Conservation (phyloP, 2,329 filamentous ascomycete genomes). For the Penicillium oxalicum region DNA sequence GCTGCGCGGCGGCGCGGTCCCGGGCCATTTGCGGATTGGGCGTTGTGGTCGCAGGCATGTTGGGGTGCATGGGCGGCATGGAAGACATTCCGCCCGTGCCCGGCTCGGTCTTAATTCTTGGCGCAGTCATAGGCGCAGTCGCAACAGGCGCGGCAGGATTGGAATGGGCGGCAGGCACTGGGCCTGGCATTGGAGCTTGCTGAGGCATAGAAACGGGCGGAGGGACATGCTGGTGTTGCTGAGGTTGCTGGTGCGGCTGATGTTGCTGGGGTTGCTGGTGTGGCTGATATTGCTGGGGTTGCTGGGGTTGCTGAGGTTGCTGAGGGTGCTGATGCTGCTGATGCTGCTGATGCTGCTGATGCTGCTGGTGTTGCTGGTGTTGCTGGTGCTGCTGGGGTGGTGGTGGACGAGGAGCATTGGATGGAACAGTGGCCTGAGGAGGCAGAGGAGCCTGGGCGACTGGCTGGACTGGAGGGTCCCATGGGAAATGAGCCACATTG, state of each 20-base stretch:
- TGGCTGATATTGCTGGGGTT: not conserved
- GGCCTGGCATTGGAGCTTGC: constrained; percentile 25
- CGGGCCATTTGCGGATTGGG: constrained; percentile 46
- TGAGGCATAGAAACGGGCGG: constrained; percentile 30
- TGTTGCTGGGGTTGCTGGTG: constrained; percentile 22
- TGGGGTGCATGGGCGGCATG: constrained; percentile 32
- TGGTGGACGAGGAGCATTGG: constrained; percentile 39
- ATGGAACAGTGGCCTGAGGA: constrained; percentile 37
- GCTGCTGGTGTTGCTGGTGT: constrained; percentile 1
- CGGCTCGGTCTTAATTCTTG: constrained; percentile 51
- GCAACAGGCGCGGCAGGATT: constrained; percentile 18
- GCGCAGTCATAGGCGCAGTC: constrained; percentile 26
- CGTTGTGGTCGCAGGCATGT: constrained; percentile 25
- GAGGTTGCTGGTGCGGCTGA: too few species aligned
- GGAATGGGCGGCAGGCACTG: constrained; percentile 17
- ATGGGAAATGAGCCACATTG: constrained; percentile 82
- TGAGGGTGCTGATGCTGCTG: constrained; percentile 20
- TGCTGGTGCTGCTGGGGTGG: constrained; percentile 25
- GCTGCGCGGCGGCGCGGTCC: constrained; percentile 48
- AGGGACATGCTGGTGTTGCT: constrained; percentile 31
- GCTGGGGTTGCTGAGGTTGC: too few species aligned
- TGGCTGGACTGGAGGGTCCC: constrained; percentile 74
- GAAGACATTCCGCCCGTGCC: constrained; percentile 34
- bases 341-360: constrained; percentile 1
- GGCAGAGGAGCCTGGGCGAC: constrained; percentile 36